Evolutionary conservation across 345 rosid genomes (phyloP).

Genomic region (Raphanus sativus): DNA sequence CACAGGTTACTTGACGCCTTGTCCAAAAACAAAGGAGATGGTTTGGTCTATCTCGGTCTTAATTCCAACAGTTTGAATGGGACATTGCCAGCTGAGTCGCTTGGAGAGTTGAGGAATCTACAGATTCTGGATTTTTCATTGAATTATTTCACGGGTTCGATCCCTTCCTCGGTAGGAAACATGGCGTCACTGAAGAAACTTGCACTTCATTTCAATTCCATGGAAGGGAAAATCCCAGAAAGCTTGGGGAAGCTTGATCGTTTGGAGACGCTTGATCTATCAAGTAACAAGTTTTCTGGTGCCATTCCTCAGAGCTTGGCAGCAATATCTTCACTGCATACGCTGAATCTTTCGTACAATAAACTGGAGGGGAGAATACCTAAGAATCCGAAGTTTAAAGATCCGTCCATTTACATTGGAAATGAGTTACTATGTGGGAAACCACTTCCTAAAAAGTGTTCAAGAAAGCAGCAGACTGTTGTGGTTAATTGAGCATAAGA

Average conservation of each 20-base stretch:
- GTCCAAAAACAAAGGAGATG: conserved; percentile 29
- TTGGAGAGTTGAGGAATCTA: conserved; percentile 44
- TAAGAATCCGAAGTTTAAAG: not conserved
- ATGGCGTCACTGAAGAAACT: conserved; percentile 40
- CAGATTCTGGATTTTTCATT: conserved; percentile 39
- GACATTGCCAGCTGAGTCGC: conserved; percentile 51
- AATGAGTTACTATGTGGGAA: not conserved
- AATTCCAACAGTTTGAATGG: conserved; percentile 43
- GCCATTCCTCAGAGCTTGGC: not conserved
- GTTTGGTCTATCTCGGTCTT: conserved; percentile 39
- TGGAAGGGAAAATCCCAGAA: conserved; percentile 52
- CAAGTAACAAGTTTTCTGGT: not conserved
- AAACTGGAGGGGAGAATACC: not conserved
- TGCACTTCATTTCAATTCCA: conserved; percentile 45
- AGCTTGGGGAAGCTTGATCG: conserved; percentile 35
- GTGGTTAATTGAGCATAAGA: no score
- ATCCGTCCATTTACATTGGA: not conserved
- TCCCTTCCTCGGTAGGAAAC: conserved; percentile 51
- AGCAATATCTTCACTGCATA: not conserved
- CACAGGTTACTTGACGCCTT: conserved; percentile 44
- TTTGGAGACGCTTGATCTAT: not conserved
- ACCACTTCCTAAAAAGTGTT: not conserved
- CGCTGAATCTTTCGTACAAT: not conserved
- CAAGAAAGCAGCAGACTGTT: no score
- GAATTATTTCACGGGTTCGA: conserved; percentile 48